Percentiles rank a stretch among this genome's conserved stretches.
Conservation (phyloP, 2,329 filamentous ascomycete species). For the Cercospora janseana region DNA sequence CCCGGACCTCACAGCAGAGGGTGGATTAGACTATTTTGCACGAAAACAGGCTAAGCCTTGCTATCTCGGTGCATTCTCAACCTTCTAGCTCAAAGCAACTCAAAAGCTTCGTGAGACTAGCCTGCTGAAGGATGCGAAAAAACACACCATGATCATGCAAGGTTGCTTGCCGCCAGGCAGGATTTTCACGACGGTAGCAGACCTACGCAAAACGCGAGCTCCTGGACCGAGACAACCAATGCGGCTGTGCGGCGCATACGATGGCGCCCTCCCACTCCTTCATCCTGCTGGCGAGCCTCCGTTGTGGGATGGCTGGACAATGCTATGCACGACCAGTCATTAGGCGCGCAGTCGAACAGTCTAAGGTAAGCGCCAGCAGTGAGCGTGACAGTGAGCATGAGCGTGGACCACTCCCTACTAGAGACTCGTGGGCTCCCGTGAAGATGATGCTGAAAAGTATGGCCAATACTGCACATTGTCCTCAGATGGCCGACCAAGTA, state of each 20-base stretch:
- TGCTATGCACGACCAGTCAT: neutral
- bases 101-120: slow-evolving; percentile 5
- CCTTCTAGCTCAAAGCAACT: slow-evolving; percentile 13
- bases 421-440: too few relatives aligned
- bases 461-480: too few relatives aligned
- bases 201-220: neutral
- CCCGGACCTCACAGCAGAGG: neutral
- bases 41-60: slow-evolving; percentile 15
- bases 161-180: too few relatives aligned
- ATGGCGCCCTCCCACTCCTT: neutral
- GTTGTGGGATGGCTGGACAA: neutral
- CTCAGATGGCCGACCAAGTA: neutral
- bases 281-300: neutral
- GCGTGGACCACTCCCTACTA: too few relatives aligned
- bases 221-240: slow-evolving; percentile 1
- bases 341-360: neutral
- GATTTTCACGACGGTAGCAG: neutral
- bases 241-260: neutral
- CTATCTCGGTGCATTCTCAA: slow-evolving; percentile 6
- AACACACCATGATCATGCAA: slow-evolving; percentile 2
- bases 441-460: too few relatives aligned
- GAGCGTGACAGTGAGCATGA: too few relatives aligned
- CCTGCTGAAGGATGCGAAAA: slow-evolving; percentile 5
- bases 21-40: neutral
- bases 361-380: too few relatives aligned